Evolutionary conservation across 2,329 filamentous ascomycete species (phyloP).

Genomic region (Pseudogymnoascus sp.): DNA sequence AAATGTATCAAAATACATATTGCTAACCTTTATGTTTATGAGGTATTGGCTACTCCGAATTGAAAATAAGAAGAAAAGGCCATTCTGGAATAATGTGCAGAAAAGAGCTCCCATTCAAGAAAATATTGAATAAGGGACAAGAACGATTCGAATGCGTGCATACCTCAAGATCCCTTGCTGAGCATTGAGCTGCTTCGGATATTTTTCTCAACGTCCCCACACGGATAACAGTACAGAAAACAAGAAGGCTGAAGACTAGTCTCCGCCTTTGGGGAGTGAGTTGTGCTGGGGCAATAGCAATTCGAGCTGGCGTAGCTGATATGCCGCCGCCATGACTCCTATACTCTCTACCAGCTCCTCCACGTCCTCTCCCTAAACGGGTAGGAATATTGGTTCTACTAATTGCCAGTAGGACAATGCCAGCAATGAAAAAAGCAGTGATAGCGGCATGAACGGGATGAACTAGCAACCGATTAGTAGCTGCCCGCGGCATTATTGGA

Average conservation of each 20-base stretch:
- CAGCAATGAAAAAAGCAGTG: background rate
- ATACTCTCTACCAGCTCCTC: slow-evolving; percentile 9
- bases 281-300: background rate
- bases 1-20: background rate
- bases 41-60: background rate
- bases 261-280: slow-evolving; percentile 1
- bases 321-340: background rate
- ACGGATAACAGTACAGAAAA: slow-evolving; percentile 2
- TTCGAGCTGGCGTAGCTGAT: background rate
- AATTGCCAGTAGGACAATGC: background rate
- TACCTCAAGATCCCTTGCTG: slow-evolving; percentile 10
- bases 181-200: background rate
- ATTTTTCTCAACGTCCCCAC: slow-evolving; percentile 8
- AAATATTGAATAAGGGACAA: background rate
- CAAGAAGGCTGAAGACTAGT: background rate
- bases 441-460: background rate
- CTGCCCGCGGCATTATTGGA: background rate
- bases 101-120: background rate
- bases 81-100: background rate
- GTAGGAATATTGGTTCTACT: slow-evolving; percentile 2
- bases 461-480: background rate
- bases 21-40: background rate
- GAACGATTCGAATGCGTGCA: background rate
- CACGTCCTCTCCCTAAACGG: background rate
- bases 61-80: background rate